Base-by-base conservation (phyloP, 2,329 filamentous ascomycete species). In the Trichoderma sp. region DNA sequence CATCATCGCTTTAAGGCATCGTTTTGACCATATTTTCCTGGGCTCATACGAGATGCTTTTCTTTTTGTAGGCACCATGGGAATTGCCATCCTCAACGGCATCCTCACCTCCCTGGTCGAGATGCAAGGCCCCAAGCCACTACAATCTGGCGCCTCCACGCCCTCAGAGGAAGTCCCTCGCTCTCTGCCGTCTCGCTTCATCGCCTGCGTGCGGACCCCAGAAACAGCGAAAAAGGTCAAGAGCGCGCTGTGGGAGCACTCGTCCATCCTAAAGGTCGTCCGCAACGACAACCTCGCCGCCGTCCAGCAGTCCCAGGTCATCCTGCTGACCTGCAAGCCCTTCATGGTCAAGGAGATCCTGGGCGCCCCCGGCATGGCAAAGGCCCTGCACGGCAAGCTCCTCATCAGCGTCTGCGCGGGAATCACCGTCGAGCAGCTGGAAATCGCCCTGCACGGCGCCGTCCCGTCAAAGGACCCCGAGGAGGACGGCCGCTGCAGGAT, bases 361-460 rank as follows among this genome's bases (percentile, higher is more conserved):
- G 84, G 85, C 70, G 88, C 88, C 72, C 82, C 88, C 3, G 92
- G 91, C 61, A 92, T 97, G 84, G 84, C 85, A 65, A 87, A 91
- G 74, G 94, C 93, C 1, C 86, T 97, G 15, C 84, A 88, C 73
- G 93, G 92, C 57, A 97, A 97, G 81, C 86, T 97, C 6, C 85
- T 97, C 51, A 91, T 97, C 80, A 93, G 89, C 77, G 94, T 97
- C 76, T 89, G 92, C 73, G 93, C 93, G 5, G 94, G 94, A 71
- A 88, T 96, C 26, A 90, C 91, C 2, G 88, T 89, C 18, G 81
- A 88, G 63, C 89, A 94, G 77, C 89, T 97, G 74, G 87, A 91
- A 77, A 82, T 83, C 18, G 86, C 88, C 36, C 81, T 95, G 14
- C 90, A 92, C 77, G 86, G 86, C 30, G 82, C 84, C 11, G 82